Percentiles rank a stretch among this genome's conserved stretches.
These are phyloP conservation scores for Curvularia spicifera DNA, from an alignment of 2,329 filamentous ascomycete species.

Conservation along the genomic window DNA sequence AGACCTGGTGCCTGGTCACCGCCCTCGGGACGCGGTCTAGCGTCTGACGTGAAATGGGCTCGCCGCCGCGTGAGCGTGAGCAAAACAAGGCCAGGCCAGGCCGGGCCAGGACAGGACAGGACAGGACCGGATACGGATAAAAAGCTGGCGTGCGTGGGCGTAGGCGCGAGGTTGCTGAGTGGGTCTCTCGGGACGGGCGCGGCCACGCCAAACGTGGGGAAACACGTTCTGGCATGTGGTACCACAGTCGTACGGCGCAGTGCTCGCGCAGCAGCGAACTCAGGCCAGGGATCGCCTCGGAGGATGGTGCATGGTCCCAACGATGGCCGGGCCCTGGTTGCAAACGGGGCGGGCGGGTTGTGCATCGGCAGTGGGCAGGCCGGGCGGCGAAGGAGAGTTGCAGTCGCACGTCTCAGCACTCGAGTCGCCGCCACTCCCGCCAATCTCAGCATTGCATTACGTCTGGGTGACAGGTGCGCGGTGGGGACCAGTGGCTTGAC, in stretches of 20 bases:
- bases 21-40: constrained; percentile 16
- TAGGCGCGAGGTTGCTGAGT: neutral
- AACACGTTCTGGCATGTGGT: constrained; percentile 35
- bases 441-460: neutral
- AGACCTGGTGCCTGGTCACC: constrained; percentile 21
- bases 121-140: too few relatives aligned
- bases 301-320: too few relatives aligned
- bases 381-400: neutral
- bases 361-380: neutral
- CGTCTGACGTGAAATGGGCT: constrained; percentile 4
- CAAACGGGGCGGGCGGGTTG: neutral
- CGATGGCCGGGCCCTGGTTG: neutral
- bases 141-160: too few relatives aligned
- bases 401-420: neutral
- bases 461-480: constrained; percentile 16
- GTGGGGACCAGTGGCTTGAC: constrained; percentile 23
- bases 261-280: too few relatives aligned
- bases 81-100: neutral
- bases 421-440: neutral
- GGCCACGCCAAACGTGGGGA: constrained; percentile 44
- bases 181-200: constrained; percentile 35
- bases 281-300: neutral
- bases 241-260: constrained; percentile 6
- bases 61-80: constrained; percentile 21
- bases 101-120: too few relatives aligned